phyloP scores from a whole-genome alignment of 2,329 filamentous ascomycete genomes.

The Penicillium janthinellum region DNA sequence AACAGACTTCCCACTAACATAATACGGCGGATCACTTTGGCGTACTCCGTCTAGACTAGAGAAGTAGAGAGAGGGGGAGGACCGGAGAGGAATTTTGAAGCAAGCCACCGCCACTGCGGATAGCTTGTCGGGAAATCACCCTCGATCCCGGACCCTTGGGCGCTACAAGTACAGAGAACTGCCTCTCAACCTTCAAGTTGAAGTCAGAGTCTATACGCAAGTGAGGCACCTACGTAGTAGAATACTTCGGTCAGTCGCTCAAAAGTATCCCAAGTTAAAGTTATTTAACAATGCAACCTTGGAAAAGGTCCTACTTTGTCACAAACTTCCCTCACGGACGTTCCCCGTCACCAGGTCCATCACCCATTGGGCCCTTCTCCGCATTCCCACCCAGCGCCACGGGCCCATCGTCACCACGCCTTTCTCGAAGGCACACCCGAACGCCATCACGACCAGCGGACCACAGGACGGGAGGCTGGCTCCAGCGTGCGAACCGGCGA shows the following conservation, averaged over 20 bases:
- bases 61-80: background rate
- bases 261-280: background rate
- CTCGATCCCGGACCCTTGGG: slow-evolving; percentile 2
- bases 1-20: background rate
- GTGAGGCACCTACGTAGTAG: background rate
- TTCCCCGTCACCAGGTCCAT: background rate
- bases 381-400: slow-evolving; percentile 12
- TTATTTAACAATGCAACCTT: background rate
- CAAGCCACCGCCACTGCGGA: slow-evolving; percentile 21
- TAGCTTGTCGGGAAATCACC: slow-evolving; percentile 12
- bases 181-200: background rate
- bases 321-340: background rate
- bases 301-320: too few relatives aligned
- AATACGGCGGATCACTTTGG: background rate
- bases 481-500: slow-evolving; percentile 2
- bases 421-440: slow-evolving; percentile 16
- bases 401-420: slow-evolving; percentile 9
- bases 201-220: too few relatives aligned
- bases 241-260: background rate
- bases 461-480: background rate
- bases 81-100: background rate
- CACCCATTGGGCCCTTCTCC: slow-evolving; percentile 17
- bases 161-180: background rate
- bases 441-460: background rate
- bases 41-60: background rate